Evolutionary conservation across 2,329 filamentous ascomycete genomes (phyloP).

Genomic region (Clonostachys rhizophaga): DNA sequence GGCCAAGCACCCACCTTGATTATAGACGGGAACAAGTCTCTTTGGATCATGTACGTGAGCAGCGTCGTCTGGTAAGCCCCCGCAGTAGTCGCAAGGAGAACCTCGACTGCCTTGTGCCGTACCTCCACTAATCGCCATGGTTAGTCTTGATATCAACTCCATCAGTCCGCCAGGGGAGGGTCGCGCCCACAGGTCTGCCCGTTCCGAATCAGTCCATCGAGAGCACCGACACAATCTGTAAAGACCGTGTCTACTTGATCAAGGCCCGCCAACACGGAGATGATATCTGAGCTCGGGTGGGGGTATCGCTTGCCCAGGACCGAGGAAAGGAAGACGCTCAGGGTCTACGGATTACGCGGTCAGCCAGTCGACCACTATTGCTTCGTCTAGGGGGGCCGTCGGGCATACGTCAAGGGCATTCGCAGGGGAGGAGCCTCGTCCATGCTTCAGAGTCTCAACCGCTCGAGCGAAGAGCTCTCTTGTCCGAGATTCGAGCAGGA

Average conservation of each 20-base stretch:
- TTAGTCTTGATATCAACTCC: not conserved
- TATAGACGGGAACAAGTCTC: conserved; percentile 87
- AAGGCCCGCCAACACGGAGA: conserved; percentile 82
- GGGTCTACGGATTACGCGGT: conserved; percentile 55
- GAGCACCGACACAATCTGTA: conserved; percentile 76
- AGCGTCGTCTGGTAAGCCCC: conserved; percentile 96
- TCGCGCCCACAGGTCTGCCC: conserved; percentile 60
- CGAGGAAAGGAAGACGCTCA: conserved; percentile 80
- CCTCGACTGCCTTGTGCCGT: conserved; percentile 74
- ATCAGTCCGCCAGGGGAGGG: not conserved
- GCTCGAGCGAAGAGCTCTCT: conserved; percentile 74
- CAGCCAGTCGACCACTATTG: conserved; percentile 4
- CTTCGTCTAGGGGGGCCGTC: not conserved
- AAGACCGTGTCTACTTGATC: conserved; percentile 85
- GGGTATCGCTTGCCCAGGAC: conserved; percentile 87
- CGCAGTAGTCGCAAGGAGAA: conserved; percentile 78
- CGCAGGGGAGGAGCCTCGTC: conserved; percentile 58
- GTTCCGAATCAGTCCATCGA: conserved; percentile 80
- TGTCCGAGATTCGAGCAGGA: conserved; percentile 73
- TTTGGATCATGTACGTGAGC: conserved; percentile 89
- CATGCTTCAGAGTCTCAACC: conserved; percentile 62
- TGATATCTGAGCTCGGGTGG: conserved; percentile 92
- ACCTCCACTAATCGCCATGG: conserved; percentile 54
- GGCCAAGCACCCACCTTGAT: conserved; percentile 67
- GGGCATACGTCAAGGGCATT: conserved; percentile 79